Conservation (phyloP, 1,139 yeast species). For the Candida sojae region DNA sequence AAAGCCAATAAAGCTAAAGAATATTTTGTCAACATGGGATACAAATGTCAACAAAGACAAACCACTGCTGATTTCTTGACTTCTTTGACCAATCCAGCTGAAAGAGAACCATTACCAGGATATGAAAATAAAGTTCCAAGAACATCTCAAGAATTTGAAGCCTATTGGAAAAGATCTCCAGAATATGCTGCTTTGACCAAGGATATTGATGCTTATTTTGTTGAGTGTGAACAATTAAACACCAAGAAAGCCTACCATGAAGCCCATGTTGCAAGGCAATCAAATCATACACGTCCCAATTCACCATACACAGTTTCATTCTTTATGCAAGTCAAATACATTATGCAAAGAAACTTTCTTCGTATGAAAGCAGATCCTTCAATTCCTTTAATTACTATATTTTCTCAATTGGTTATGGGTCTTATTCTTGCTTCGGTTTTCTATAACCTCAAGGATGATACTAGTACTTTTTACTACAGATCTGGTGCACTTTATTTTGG, state of each 20-base stretch:
- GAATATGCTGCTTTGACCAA: constrained; percentile 17
- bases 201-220: constrained; percentile 20
- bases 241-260: constrained; percentile 17
- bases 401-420: constrained; percentile 32
- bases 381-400: constrained; percentile 23
- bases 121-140: constrained; percentile 29
- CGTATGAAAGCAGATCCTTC: constrained; percentile 33
- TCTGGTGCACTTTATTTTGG: constrained; percentile 61
- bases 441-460: constrained; percentile 46
- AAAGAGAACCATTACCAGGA: constrained; percentile 56
- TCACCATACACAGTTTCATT: constrained; percentile 39
- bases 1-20: constrained; percentile 57
- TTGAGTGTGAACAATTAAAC: constrained; percentile 9
- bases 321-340: constrained; percentile 33
- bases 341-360: constrained; percentile 27
- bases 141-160: constrained; percentile 25
- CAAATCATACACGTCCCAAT: constrained; percentile 21
- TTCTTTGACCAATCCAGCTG: constrained; percentile 69
- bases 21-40: constrained; percentile 51
- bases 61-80: constrained; percentile 84
- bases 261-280: constrained; percentile 32
- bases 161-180: constrained; percentile 24
- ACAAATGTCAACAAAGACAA: constrained; percentile 68
- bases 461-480: constrained; percentile 56
- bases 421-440: constrained; percentile 50